These are phyloP conservation scores for Myriosclerotinia curreyana DNA, from an alignment of 2,329 filamentous ascomycete species.

Conservation along the genomic window DNA sequence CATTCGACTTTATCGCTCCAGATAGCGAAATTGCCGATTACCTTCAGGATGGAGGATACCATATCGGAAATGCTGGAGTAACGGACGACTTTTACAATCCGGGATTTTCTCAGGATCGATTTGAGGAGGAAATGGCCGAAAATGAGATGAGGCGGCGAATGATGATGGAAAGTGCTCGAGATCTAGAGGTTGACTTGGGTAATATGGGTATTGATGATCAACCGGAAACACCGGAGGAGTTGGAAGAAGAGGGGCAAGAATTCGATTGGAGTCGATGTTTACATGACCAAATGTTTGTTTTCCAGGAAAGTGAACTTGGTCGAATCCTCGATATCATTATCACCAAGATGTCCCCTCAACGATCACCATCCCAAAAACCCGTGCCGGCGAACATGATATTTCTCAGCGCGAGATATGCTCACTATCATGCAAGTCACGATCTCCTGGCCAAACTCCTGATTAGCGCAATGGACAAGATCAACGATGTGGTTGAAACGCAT, in stretches of 20 bases:
- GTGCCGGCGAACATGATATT: constrained; percentile 98
- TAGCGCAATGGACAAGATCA: constrained; percentile 92
- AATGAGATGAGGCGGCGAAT: constrained; percentile 92
- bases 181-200: constrained; percentile 92
- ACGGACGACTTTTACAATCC: constrained; percentile 91
- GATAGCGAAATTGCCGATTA: constrained; percentile 97
- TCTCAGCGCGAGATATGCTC: constrained; percentile 89
- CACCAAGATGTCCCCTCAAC: constrained; percentile 95
- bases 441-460: constrained; percentile 77
- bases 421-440: constrained; percentile 89
- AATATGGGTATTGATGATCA: constrained; percentile 96
- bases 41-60: constrained; percentile 89
- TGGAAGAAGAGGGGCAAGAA: constrained; percentile 85
- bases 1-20: constrained; percentile 91
- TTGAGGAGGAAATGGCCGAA: constrained; percentile 96
- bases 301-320: constrained; percentile 89
- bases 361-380: constrained; percentile 94
- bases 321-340: constrained; percentile 93
- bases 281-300: constrained; percentile 99
- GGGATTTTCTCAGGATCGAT: constrained; percentile 86
- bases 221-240: constrained; percentile 78
- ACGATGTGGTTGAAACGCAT: constrained; percentile 88
- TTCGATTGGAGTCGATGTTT: constrained; percentile 94
- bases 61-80: constrained; percentile 75
- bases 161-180: constrained; percentile 99